Evolutionary conservation across 1,139 yeast species (phyloP), one percentile per base, ranked within the genome.

Genomic region (Casaregolazyma lundiana): DNA sequence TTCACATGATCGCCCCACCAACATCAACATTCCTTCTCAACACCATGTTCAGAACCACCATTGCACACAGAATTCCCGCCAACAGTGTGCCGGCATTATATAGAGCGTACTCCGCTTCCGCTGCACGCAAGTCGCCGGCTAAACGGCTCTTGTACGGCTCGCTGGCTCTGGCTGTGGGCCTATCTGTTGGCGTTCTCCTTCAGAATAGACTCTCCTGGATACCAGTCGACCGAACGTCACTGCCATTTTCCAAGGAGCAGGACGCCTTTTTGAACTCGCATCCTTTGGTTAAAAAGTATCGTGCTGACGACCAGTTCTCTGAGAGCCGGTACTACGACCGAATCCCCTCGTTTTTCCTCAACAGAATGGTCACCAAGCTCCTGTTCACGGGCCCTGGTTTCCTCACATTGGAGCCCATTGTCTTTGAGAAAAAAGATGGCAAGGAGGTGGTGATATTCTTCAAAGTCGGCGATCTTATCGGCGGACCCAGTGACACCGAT

Each of bases 381-480:
- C 41, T 58, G 21, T 49, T 61, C 39, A 50, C 59, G 1, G 60
- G 62, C 6, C 49, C 52, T 2, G 62, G 63, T 1, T 44, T 48
- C 7, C 40, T 60, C 20, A 58, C 62, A 1, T 57, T 60, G 11
- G 63, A 59, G 43, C 65, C 65, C 4, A 36, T 60, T 17, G 56
- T 58, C 20, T 61, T 59, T 43, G 50, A 53, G 13, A 50, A 49
- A 36, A 39, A 45, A 20, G 50, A 51, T 24, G 43, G 46, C n/a
- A 52, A 48, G 17, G 50, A 56, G 41, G 52, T 59, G 46, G 50
- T 47, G 20, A 58, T 59, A 7, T 81, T 84, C 59, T 81, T 80
- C 59, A 89, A 87, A 58, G 65, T 89, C 42, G 97, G 97, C 0
- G 65, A 70, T 9, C 73, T 75, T 38, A 64, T 89, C 35, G 30